Conservation (phyloP, 2,329 filamentous ascomycete species). For the Fusarium napiforme region DNA sequence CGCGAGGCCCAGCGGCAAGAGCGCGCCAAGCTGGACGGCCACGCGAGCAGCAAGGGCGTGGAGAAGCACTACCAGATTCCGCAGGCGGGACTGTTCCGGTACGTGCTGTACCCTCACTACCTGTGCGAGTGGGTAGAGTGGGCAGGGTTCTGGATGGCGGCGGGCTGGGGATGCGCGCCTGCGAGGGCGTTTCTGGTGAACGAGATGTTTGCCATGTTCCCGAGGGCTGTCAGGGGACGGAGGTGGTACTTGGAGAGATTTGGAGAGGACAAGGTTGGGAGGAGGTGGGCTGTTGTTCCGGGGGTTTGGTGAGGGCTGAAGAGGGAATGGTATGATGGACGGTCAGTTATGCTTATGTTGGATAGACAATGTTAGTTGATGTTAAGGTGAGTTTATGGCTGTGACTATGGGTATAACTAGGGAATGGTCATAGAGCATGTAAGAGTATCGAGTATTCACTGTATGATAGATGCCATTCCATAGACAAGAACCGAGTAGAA, state of each 20-base stretch:
- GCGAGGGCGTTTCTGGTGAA: slow-evolving; percentile 87
- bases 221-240: slow-evolving; percentile 82
- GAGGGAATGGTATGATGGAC: slow-evolving; percentile 18
- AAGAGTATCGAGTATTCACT: neutral
- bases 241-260: slow-evolving; percentile 91
- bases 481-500: slow-evolving; percentile 15
- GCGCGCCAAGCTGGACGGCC: slow-evolving; percentile 44
- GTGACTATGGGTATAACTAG: neutral
- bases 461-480: neutral
- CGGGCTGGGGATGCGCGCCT: slow-evolving; percentile 74
- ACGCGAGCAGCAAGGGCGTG: slow-evolving; percentile 25
- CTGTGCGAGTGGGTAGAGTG: slow-evolving; percentile 98
- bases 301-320: slow-evolving; percentile 60
- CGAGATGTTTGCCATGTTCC: slow-evolving; percentile 89
- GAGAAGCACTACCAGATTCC: slow-evolving; percentile 91
- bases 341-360: slow-evolving; percentile 3
- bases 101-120: slow-evolving; percentile 91
- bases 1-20: slow-evolving; percentile 70
- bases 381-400: neutral
- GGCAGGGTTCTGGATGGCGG: slow-evolving; percentile 85
- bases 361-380: slow-evolving; percentile 10
- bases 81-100: slow-evolving; percentile 81
- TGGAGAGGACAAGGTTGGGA: slow-evolving; percentile 81
- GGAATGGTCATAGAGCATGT: neutral
- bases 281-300: slow-evolving; percentile 76